Percentiles rank a stretch among this genome's conserved stretches.
Evolutionary conservation across 768 basidiomycete genomes (phyloP).

Genomic region (Solioccasus polychromus): DNA sequence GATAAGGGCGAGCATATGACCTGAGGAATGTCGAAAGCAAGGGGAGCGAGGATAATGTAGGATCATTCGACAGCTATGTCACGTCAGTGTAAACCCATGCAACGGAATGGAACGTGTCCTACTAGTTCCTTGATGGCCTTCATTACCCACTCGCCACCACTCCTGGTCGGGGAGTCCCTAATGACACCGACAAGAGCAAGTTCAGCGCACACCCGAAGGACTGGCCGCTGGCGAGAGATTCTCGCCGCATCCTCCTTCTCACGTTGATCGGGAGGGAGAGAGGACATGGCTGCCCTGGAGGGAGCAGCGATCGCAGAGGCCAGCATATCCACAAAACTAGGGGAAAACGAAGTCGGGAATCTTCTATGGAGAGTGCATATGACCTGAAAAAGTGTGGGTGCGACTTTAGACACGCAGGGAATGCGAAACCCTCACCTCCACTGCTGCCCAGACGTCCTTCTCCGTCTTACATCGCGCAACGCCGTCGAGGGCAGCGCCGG

Average conservation of each 20-base stretch:
- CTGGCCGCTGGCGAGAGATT: constrained; percentile 76
- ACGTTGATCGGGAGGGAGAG: constrained; percentile 68
- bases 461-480: constrained; percentile 86
- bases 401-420: neutral
- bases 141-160: constrained; percentile 89
- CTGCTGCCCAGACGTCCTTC: constrained; percentile 86
- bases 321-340: constrained; percentile 61
- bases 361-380: constrained; percentile 87
- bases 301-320: constrained; percentile 57
- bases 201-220: constrained; percentile 86
- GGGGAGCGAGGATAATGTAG: constrained; percentile 81
- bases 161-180: constrained; percentile 63
- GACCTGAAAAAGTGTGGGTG: constrained; percentile 48
- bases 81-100: constrained; percentile 10
- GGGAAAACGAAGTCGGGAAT: constrained; percentile 78
- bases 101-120: constrained; percentile 27
- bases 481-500: constrained; percentile 83
- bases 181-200: constrained; percentile 86
- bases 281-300: constrained; percentile 51
- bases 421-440: constrained; percentile 61
- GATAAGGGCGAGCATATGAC: constrained; percentile 83
- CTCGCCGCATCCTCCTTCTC: constrained; percentile 90
- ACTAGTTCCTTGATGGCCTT: constrained; percentile 84
- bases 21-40: constrained; percentile 91
- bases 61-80: constrained; percentile 80